These are phyloP conservation scores for Cichorium intybus DNA, from an alignment of 140 eudicot species.

Conservation along the genomic window DNA sequence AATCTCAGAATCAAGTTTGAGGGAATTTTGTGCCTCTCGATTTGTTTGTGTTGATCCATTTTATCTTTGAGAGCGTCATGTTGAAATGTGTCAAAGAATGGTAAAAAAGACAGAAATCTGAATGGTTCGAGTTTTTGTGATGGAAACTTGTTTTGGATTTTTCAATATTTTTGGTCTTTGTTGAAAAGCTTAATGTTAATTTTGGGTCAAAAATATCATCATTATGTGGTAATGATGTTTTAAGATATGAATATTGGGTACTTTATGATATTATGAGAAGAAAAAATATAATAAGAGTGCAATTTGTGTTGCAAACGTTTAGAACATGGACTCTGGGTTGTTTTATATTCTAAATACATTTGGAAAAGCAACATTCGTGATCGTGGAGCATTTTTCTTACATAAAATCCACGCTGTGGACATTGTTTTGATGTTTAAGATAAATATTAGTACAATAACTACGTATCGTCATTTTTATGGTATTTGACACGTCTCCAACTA, in stretches of 20 bases:
- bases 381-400: not conserved
- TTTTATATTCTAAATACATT: too few relatives aligned
- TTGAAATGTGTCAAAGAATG: not conserved
- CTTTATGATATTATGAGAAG: not conserved
- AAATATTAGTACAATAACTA: too few relatives aligned
- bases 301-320: not conserved
- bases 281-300: not conserved
- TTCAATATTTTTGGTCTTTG: not conserved
- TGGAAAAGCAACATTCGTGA: too few relatives aligned
- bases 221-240: not conserved
- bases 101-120: not conserved
- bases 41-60: slow-evolving; percentile 1
- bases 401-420: not conserved
- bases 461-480: not conserved
- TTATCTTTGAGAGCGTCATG: not conserved
- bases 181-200: not conserved
- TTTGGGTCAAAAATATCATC: too few relatives aligned
- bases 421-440: not conserved
- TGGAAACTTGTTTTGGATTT: not conserved
- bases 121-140: not conserved
- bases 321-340: too few relatives aligned
- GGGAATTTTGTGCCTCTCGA: not conserved
- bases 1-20: not conserved
- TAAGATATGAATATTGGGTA: too few relatives aligned
- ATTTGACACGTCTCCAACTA: not conserved